Percentiles rank a stretch among this genome's conserved stretches.
Evolutionary conservation across 768 basidiomycete species (phyloP).

Genomic region (Hygrophorus pudorinus): DNA sequence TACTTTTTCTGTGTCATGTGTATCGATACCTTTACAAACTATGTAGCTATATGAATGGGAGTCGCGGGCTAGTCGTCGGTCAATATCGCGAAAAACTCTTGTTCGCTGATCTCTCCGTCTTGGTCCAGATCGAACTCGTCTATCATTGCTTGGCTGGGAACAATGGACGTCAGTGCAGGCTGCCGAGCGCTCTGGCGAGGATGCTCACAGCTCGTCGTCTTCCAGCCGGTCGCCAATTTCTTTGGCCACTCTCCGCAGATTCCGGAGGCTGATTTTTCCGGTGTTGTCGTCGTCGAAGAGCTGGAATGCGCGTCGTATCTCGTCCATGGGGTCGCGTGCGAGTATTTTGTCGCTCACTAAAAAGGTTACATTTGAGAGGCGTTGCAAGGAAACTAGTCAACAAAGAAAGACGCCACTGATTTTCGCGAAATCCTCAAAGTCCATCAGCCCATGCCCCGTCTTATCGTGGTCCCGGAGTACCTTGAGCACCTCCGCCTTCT

Average conservation of each 20-base stretch:
- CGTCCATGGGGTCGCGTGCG: conserved; percentile 91
- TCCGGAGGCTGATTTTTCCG: conserved; percentile 86
- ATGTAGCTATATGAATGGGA: too few species aligned
- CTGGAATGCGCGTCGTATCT: conserved; percentile 92
- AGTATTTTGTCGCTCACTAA: conserved; percentile 92
- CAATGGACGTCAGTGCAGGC: neutral
- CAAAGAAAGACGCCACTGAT: conserved; percentile 57
- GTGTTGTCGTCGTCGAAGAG: conserved; percentile 95
- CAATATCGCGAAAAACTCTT: conserved; percentile 97
- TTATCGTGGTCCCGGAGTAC: conserved; percentile 87
- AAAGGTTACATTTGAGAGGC: neutral
- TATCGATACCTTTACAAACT: too few species aligned
- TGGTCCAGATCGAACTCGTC: conserved; percentile 99
- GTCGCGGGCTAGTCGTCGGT: conserved; percentile 63
- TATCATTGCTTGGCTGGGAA: conserved; percentile 93
- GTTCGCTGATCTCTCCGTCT: conserved; percentile 94
- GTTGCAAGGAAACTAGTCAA: neutral
- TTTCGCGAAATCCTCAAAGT: conserved; percentile 88
- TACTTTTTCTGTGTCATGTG: too few species aligned
- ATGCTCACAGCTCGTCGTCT: conserved; percentile 89
- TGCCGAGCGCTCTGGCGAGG: conserved; percentile 1
- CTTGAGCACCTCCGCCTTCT: conserved; percentile 97
- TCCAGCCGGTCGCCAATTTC: conserved; percentile 93
- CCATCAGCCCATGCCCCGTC: conserved; percentile 74
- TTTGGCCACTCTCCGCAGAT: conserved; percentile 88